Base-by-base conservation (phyloP, 2,329 filamentous ascomycete species). In the Pleoardoris graminearum region DNA sequence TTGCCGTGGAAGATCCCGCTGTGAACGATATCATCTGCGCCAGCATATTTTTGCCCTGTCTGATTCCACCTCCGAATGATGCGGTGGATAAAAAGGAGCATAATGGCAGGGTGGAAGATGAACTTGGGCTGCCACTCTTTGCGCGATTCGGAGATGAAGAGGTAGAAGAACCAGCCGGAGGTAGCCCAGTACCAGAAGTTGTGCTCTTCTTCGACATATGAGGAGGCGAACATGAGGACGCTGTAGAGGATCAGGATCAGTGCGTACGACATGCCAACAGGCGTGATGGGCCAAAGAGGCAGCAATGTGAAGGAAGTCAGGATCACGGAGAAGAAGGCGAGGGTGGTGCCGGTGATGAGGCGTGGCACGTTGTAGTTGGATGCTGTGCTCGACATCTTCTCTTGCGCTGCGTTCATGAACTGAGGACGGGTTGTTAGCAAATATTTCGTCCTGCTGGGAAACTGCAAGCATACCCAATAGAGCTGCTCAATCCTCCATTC, bases 181-280 rank as follows among this genome's bases (percentile, higher is more conserved):
- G 87, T 83, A 1, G 85, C 76, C 91, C 93, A 97, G 75, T 99
- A 97, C 94, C 94, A 99, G 70, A 96, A 97, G 61, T 97, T 91
- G 44, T 99, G 94, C 72, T 99, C 94, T 75, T 99, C 94, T 73
- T 99, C 94, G 2, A 99, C 91, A 71, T 94, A 99, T 67, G 92
- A 97, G 70, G 90, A 96, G 8, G 92, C 93, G 75, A 97, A 97
- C 92, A 97, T 97, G 85, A 97, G 95, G 32, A 84, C 71, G 1
- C 87, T 85, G 67, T 97, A 96, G 4, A 80, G 65, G 2, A 67
- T 14, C 7, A 71, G 63, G 0, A 70, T 66, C 2, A 75, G 27
- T 2, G 67, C 53, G 54, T 75, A 75, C 59, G 71, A 74, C n/a
- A 73, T 16, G 4, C 70, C 72, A 0, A 82, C 72, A 0, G 86